These are phyloP conservation scores for Globisporangium uncinulatum DNA, from an alignment of 352 stramenopile genomes.

Conservation along the genomic window DNA sequence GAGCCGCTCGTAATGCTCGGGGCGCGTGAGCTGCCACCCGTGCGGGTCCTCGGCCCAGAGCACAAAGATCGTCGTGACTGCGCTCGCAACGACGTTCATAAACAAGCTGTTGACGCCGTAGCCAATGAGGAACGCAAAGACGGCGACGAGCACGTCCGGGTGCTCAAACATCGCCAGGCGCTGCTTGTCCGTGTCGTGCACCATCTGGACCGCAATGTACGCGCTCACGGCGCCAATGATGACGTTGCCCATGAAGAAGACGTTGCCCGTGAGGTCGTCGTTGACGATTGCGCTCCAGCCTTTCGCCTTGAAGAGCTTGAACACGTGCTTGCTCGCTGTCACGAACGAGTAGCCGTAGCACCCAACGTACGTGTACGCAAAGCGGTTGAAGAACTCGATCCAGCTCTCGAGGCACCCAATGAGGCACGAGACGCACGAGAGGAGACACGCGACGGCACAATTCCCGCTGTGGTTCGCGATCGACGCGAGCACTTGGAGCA, in stretches of 20 bases:
- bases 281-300: conserved; percentile 89
- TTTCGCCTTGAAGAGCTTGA: conserved; percentile 71
- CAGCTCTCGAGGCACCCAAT: conserved; percentile 76
- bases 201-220: conserved; percentile 54
- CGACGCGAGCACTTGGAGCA: conserved; percentile 62
- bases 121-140: conserved; percentile 71
- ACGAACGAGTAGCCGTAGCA: conserved; percentile 86
- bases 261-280: conserved; percentile 80
- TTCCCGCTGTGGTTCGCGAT: conserved; percentile 59
- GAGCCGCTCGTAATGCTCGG: conserved; percentile 61
- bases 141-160: conserved; percentile 53
- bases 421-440: conserved; percentile 67
- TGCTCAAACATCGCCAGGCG: conserved; percentile 58
- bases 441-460: conserved; percentile 64
- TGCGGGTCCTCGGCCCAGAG: conserved; percentile 79
- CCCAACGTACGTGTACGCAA: conserved; percentile 85
- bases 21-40: conserved; percentile 66
- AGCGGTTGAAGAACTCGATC: conserved; percentile 90
- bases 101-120: conserved; percentile 68
- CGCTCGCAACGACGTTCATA: conserved; percentile 72
- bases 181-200: conserved; percentile 40
- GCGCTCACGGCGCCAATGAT: conserved; percentile 62
- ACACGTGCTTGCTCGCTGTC: conserved; percentile 66
- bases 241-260: conserved; percentile 82
- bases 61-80: conserved; percentile 81